Base-by-base conservation (phyloP, 176 grass and related monocot genomes). In the Oryza brachyantha region DNA sequence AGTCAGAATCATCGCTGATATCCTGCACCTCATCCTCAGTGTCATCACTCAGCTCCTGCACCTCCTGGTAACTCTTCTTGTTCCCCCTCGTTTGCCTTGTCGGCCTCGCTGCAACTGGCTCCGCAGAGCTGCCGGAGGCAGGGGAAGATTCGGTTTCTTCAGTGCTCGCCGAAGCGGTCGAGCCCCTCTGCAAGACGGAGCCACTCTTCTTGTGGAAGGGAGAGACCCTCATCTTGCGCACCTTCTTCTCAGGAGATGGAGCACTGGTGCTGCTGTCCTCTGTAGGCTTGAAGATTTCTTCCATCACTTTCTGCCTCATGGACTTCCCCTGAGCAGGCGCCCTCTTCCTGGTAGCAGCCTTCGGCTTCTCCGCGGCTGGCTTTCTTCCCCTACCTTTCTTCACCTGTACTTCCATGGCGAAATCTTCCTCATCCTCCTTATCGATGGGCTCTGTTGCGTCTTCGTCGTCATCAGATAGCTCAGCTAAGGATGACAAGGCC, bases 181-280 rank as follows among this genome's bases (percentile, higher is more conserved):
- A 43, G 5, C 24, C 67, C 61, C 85, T 73, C 68, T 84, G 75
- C 41, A 86, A 64, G 62, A 90, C 37, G 0, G 86, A 86, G 13
- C 86, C 83, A 13, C 85, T 93, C 83, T 94, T 98, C 87, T 90
- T 98, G 39, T 92, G 84, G 79, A 94, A 93, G 14, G 89, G 91
- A 66, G 95, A 94, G 27, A 27, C 19, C 42, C 87, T 90, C 40
- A 87, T 94, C 83, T 88, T 94, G 29, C 89, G 83, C 2, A 87
- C 83, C 82, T 98, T 94, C 73, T 91, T 97, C 78, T 86, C 72
- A 5, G 86, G 89, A 31, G 84, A 79, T n/a, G 79, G 72, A 50
- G 61, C 76, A 36, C 77, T 89, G 45, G 55, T 32, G 41, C 84
- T 90, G 35, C 26, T 82, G 68, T 90, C 85, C 2, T 86, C 83